These are phyloP conservation scores for Suhomyces anneliseae DNA, from an alignment of 1,139 yeast species.

Conservation along the genomic window DNA sequence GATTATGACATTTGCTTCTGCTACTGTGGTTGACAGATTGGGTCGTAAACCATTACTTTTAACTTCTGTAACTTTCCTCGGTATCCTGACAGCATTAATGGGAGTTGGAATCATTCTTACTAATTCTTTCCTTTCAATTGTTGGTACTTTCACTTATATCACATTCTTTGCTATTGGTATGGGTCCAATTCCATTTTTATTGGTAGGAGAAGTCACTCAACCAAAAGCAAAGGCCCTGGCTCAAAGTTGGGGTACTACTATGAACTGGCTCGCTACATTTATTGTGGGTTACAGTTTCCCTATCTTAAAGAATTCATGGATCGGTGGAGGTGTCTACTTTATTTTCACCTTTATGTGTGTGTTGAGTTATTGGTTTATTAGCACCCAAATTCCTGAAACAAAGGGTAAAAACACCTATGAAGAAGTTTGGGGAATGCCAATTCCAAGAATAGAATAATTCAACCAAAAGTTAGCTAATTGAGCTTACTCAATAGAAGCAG, in stretches of 20 bases:
- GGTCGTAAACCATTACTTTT: conserved; percentile 78
- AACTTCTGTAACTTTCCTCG: conserved; percentile 69
- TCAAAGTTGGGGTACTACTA: conserved; percentile 87
- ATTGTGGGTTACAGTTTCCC: conserved; percentile 82
- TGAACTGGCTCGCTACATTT: conserved; percentile 91
- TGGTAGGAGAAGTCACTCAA: conserved; percentile 88
- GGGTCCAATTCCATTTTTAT: conserved; percentile 91
- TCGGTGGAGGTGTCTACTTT: conserved; percentile 82
- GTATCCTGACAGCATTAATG: conserved; percentile 60
- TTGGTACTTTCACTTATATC: conserved; percentile 72
- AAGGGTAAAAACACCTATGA: conserved; percentile 61
- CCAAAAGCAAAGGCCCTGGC: conserved; percentile 79
- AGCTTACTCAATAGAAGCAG: too few relatives aligned
- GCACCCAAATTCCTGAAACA: conserved; percentile 69
- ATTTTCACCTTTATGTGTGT: conserved; percentile 63
- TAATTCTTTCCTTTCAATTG: conserved; percentile 54
- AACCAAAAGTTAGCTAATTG: too few relatives aligned
- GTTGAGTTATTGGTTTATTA: conserved; percentile 49
- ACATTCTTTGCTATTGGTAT: conserved; percentile 85
- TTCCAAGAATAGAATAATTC: conserved; percentile 8
- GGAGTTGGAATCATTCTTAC: conserved; percentile 61
- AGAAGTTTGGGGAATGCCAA: conserved; percentile 53
- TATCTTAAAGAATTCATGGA: conserved; percentile 49
- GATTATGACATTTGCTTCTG: conserved; percentile 67
- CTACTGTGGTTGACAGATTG: conserved; percentile 65